Percentiles rank a stretch among this genome's conserved stretches.
Evolutionary conservation across 306 rosid species (phyloP).

Genomic region (Corylus americana): DNA sequence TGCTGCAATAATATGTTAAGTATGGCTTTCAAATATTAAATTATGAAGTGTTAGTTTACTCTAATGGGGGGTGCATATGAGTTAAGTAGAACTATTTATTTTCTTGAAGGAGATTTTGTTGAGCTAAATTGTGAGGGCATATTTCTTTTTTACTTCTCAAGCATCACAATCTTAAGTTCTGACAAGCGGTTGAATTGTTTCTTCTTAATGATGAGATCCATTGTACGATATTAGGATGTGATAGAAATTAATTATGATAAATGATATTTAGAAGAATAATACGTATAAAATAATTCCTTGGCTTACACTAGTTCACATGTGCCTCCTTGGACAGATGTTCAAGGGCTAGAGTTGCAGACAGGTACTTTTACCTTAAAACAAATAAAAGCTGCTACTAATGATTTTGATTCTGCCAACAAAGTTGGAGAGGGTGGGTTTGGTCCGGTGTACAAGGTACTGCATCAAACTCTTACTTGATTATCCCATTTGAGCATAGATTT

Average conservation of each 20-base stretch:
- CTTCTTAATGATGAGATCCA: neutral
- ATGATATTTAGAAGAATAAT: neutral
- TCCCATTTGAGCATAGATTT: constrained; percentile 17
- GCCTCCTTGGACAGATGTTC: constrained; percentile 28
- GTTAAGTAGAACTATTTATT: neutral
- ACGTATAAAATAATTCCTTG: neutral
- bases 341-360: constrained; percentile 42
- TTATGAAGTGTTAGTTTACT: neutral
- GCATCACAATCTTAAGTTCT: neutral
- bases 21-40: neutral
- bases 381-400: constrained; percentile 53
- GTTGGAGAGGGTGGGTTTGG: constrained; percentile 81
- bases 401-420: constrained; percentile 53
- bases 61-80: neutral
- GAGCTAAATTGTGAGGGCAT: neutral
- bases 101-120: neutral
- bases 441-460: constrained; percentile 62
- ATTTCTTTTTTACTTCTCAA: neutral
- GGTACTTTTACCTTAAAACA: constrained; percentile 62
- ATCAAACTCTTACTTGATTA: neutral
- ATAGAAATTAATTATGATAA: neutral
- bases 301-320: constrained; percentile 13
- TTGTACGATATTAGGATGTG: neutral
- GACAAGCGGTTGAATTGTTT: neutral
- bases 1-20: neutral